These are phyloP conservation scores for Agaricus blazei DNA, from an alignment of 768 basidiomycete genomes.

Conservation along the genomic window DNA sequence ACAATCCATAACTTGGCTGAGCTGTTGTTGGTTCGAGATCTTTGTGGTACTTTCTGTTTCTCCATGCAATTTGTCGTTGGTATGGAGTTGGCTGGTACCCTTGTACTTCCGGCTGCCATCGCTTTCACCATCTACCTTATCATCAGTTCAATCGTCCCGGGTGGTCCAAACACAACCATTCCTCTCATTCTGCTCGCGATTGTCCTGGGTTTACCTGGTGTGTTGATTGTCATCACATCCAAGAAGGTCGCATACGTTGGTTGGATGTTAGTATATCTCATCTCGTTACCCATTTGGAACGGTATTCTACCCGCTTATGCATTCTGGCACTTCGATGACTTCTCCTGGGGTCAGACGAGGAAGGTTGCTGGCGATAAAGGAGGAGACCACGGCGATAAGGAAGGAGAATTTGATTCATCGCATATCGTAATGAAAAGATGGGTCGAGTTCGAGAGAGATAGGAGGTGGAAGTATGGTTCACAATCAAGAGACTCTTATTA, in stretches of 20 bases:
- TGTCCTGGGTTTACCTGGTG: conserved; percentile 92
- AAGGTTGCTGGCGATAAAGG: conserved; percentile 71
- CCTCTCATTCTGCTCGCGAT: conserved; percentile 90
- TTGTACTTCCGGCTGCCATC: conserved; percentile 96
- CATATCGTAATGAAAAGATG: conserved; percentile 99
- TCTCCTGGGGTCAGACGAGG: conserved; percentile 95
- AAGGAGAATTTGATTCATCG: conserved; percentile 94
- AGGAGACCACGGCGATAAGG: conserved; percentile 81
- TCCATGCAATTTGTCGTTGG: conserved; percentile 99
- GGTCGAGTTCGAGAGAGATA: conserved; percentile 96
- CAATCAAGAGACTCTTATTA: conserved; percentile 77
- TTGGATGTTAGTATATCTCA: conserved; percentile 94
- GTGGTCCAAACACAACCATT: conserved; percentile 73
- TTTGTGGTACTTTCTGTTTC: conserved; percentile 99
- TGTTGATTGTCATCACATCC: conserved; percentile 94
- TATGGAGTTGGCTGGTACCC: conserved; percentile 96
- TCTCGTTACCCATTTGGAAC: conserved; percentile 96
- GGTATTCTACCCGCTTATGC: conserved; percentile 92
- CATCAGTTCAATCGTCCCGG: conserved; percentile 81
- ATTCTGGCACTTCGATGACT: conserved; percentile 99
- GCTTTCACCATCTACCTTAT: conserved; percentile 95
- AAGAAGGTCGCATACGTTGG: conserved; percentile 92
- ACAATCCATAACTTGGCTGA: conserved; percentile 98
- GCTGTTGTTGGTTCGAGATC: conserved; percentile 87
- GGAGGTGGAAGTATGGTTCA: conserved; percentile 86